phyloP scores from a whole-genome alignment of 2,329 filamentous ascomycete species.

The Pseudogymnoascus sp. region DNA sequence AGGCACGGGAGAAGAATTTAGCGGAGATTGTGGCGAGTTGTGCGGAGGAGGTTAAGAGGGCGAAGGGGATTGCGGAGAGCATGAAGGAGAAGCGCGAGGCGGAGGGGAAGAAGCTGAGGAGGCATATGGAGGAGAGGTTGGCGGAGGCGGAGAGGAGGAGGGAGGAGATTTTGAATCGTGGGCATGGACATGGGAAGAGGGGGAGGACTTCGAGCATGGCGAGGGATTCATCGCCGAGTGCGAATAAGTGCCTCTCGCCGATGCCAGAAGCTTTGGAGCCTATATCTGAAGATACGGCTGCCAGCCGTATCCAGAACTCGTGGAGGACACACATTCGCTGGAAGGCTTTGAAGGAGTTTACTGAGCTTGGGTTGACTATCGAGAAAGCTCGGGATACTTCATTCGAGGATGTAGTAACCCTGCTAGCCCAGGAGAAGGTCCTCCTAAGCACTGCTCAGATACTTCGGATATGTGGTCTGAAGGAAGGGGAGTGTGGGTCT shows the following conservation, averaged over 20 bases:
- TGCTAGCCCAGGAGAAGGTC: slow-evolving; percentile 60
- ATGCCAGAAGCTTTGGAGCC: slow-evolving; percentile 41
- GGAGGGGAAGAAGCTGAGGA: slow-evolving; percentile 59
- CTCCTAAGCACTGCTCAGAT: slow-evolving; percentile 58
- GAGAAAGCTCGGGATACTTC: slow-evolving; percentile 61
- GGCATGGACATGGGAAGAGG: slow-evolving; percentile 40
- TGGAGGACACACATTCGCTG: slow-evolving; percentile 56
- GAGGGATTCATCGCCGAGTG: slow-evolving; percentile 30
- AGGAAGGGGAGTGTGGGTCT: slow-evolving; percentile 54
- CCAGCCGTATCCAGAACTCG: slow-evolving; percentile 57
- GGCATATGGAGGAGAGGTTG: slow-evolving; percentile 72
- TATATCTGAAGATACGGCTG: slow-evolving; percentile 55
- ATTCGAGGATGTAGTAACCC: slow-evolving; percentile 65
- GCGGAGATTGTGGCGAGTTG: slow-evolving; percentile 75
- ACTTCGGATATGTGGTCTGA: slow-evolving; percentile 60
- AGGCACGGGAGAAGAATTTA: slow-evolving; percentile 70
- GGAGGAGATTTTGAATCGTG: slow-evolving; percentile 51
- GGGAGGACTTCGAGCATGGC: slow-evolving; percentile 45
- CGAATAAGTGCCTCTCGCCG: slow-evolving; percentile 42
- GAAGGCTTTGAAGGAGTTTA: slow-evolving; percentile 57
- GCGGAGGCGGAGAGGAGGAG: slow-evolving; percentile 69
- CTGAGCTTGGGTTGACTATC: slow-evolving; percentile 58
- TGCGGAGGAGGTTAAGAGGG: slow-evolving; percentile 73
- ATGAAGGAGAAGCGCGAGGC: slow-evolving; percentile 75
- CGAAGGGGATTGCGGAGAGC: slow-evolving; percentile 73